A percentile compares a stretch with the other conserved stretches of the same genome.
These are phyloP conservation scores for Blepharisma undulans DNA, from an alignment of 169 alveolate species.

Conservation along the genomic window DNA sequence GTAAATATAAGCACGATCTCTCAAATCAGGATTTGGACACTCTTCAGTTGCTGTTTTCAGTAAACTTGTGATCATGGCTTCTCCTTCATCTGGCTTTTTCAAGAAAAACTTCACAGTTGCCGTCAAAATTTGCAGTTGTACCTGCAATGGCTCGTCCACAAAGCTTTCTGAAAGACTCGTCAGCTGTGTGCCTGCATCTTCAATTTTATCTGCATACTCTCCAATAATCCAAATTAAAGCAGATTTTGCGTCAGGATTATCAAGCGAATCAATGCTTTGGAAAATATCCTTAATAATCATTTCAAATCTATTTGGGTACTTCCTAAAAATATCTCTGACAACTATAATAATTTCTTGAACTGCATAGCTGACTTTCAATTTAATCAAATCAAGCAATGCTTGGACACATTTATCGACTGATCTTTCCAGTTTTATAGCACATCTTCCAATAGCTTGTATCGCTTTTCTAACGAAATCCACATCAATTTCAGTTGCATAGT, in stretches of 20 bases:
- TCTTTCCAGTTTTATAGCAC: constrained; percentile 94
- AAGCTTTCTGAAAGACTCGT: constrained; percentile 87
- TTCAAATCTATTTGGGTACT: constrained; percentile 91
- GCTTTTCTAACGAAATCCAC: constrained; percentile 95
- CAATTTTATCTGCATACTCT: constrained; percentile 93
- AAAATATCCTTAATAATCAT: constrained; percentile 89
- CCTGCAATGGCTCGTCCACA: constrained; percentile 89
- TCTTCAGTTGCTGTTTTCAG: constrained; percentile 93
- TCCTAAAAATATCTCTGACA: constrained; percentile 95
- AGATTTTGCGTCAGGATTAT: constrained; percentile 96
- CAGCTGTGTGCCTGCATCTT: constrained; percentile 90
- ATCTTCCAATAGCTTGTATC: constrained; percentile 94
- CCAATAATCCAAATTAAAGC: constrained; percentile 98
- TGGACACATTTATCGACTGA: constrained; percentile 93
- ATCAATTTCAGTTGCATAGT: constrained; percentile 98
- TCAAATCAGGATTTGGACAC: constrained; percentile 96
- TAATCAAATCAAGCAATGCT: constrained; percentile 90
- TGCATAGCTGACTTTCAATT: constrained; percentile 91
- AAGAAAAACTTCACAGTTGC: constrained; percentile 93
- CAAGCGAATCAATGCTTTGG: constrained; percentile 91
- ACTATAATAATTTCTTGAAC: constrained; percentile 97
- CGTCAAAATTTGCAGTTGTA: constrained; percentile 91
- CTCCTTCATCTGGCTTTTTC: constrained; percentile 84
- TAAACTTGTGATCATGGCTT: constrained; percentile 86
- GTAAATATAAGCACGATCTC: constrained; percentile 96